Conservation (phyloP, 2,329 filamentous ascomycete species). For the Orbilia javanica region DNA sequence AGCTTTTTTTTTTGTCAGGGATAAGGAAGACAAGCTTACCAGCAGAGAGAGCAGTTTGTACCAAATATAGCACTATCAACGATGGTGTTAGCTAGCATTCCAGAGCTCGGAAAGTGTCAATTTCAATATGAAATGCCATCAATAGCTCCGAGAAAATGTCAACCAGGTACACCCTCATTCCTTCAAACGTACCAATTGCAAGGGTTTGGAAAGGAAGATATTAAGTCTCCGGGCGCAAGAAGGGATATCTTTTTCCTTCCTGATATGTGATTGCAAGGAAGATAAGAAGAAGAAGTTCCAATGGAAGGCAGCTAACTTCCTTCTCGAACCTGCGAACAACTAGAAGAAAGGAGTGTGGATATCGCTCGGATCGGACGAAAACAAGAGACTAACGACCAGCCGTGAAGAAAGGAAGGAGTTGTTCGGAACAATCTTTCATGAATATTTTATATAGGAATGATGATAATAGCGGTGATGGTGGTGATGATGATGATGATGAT, state of each 20-base stretch:
- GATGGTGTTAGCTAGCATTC: constrained; percentile 45
- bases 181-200: constrained; percentile 22
- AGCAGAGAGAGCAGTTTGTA: constrained; percentile 11
- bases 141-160: neutral
- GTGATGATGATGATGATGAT: constrained; percentile 4
- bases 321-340: constrained; percentile 25
- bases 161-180: constrained; percentile 31
- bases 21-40: constrained; percentile 31
- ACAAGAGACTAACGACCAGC: neutral
- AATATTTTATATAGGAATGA: neutral
- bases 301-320: constrained; percentile 10
- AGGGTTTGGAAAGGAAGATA: constrained; percentile 28
- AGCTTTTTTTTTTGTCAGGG: constrained; percentile 7
- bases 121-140: constrained; percentile 39
- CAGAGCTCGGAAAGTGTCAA: constrained; percentile 29
- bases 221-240: constrained; percentile 36
- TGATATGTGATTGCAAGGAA: constrained; percentile 23
- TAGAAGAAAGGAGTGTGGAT: constrained; percentile 51
- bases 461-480: neutral
- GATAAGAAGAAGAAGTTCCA: constrained; percentile 21
- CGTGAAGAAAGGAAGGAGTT: constrained; percentile 23
- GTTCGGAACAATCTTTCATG: neutral
- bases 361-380: constrained; percentile 35
- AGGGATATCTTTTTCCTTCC: constrained; percentile 19
- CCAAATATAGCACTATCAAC: constrained; percentile 51